Conservation (phyloP, 176 grass and related monocot genomes). For the Triticum aestivum region DNA sequence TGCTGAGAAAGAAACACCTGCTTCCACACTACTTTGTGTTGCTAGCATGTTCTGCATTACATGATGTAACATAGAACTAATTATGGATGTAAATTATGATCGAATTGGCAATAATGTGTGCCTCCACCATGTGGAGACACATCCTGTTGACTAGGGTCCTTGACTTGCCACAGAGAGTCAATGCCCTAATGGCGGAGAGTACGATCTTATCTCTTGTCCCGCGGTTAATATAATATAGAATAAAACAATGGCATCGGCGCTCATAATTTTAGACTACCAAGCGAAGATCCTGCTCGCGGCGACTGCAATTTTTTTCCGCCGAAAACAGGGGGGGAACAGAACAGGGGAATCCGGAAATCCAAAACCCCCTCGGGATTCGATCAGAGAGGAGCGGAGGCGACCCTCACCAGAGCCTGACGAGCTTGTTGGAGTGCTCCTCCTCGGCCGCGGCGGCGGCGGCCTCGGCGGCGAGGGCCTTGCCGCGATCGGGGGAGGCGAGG, state of each 20-base stretch:
- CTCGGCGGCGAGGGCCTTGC: slow-evolving; percentile 55
- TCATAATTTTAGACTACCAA: slow-evolving; percentile 7
- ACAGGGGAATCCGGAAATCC: neutral
- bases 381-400: neutral
- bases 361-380: neutral
- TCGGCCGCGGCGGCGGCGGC: slow-evolving; percentile 49
- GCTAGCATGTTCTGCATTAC: neutral
- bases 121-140: neutral
- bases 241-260: neutral
- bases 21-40: neutral
- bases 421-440: slow-evolving; percentile 61
- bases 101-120: neutral
- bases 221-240: neutral
- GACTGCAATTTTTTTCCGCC: slow-evolving; percentile 19
- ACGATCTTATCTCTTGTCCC: neutral
- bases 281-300: neutral
- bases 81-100: slow-evolving; percentile 5
- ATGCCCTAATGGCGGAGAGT: neutral
- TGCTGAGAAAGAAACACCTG: neutral
- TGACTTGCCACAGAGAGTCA: neutral
- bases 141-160: neutral
- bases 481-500: slow-evolving; percentile 50
- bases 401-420: slow-evolving; percentile 68
- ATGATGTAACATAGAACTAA: neutral
- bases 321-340: neutral